Percentiles rank a stretch among this genome's conserved stretches.
Conservation (phyloP, 2,329 filamentous ascomycete genomes). For the Aspergillus tubingensis region DNA sequence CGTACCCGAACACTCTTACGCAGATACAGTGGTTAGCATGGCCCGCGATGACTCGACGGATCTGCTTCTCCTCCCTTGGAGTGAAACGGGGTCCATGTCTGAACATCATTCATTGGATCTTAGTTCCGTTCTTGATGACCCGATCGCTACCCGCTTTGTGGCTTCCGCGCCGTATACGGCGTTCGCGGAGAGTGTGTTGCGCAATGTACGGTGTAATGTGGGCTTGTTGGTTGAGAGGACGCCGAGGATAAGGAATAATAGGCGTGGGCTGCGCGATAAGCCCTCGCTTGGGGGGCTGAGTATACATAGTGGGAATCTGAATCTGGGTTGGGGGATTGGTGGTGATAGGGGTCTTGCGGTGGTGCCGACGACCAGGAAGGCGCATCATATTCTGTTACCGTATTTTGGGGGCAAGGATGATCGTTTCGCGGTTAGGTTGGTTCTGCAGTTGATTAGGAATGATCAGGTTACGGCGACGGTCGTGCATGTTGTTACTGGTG, state of each 20-base stretch:
- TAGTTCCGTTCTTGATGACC: slow-evolving; percentile 52
- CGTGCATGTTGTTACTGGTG: slow-evolving; percentile 53
- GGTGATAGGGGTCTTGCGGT: too few relatives aligned
- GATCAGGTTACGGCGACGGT: slow-evolving; percentile 77
- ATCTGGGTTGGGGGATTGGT: too few relatives aligned
- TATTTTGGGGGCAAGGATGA: slow-evolving; percentile 87
- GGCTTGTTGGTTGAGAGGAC: too few relatives aligned
- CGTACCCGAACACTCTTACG: slow-evolving; percentile 74
- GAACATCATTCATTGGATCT: slow-evolving; percentile 54
- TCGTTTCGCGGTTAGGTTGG: slow-evolving; percentile 73
- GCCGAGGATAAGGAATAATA: too few relatives aligned
- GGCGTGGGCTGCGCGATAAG: too few relatives aligned
- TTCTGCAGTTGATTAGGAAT: slow-evolving; percentile 81
- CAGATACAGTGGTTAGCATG: slow-evolving; percentile 72
- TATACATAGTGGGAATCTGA: too few relatives aligned
- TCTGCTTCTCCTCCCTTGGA: slow-evolving; percentile 85
- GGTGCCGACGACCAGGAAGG: slow-evolving; percentile 27
- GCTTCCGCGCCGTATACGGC: slow-evolving; percentile 64
- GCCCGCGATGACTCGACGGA: slow-evolving; percentile 71
- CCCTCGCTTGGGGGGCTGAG: too few relatives aligned
- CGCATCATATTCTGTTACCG: slow-evolving; percentile 82
- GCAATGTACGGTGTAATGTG: too few relatives aligned
- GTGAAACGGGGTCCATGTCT: slow-evolving; percentile 72
- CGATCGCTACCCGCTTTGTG: slow-evolving; percentile 54
- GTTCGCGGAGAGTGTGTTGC: slow-evolving; percentile 57